These are phyloP conservation scores for Phaeosphaeriaceae sp. DNA, from an alignment of 2,329 filamentous ascomycete species.

Conservation along the genomic window DNA sequence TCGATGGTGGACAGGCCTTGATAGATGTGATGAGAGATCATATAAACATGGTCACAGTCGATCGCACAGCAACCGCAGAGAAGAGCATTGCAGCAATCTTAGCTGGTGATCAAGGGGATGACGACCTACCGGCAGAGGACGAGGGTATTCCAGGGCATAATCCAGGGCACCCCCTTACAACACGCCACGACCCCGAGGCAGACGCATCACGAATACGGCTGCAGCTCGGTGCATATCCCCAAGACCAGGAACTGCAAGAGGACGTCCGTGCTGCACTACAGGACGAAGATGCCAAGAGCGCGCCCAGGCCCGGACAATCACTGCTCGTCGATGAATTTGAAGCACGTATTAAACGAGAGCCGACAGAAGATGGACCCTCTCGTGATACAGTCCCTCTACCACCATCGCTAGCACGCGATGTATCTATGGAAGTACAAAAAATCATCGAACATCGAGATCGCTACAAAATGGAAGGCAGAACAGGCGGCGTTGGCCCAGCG, in stretches of 20 bases:
- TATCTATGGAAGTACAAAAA: slow-evolving; percentile 92
- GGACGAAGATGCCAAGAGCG: slow-evolving; percentile 80
- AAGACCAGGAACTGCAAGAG: slow-evolving; percentile 80
- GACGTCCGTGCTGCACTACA: slow-evolving; percentile 88
- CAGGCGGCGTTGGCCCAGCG: slow-evolving; percentile 80
- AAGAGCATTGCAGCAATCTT: slow-evolving; percentile 67
- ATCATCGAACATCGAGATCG: slow-evolving; percentile 91
- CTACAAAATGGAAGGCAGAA: slow-evolving; percentile 84
- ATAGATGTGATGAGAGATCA: slow-evolving; percentile 72
- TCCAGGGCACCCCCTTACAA: slow-evolving; percentile 67
- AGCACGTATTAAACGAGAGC: slow-evolving; percentile 84
- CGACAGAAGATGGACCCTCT: slow-evolving; percentile 80
- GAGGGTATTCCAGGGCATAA: slow-evolving; percentile 73
- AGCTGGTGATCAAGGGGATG: slow-evolving; percentile 59
- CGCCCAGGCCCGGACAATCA: slow-evolving; percentile 72
- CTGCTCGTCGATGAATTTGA: slow-evolving; percentile 88
- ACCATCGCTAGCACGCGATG: slow-evolving; percentile 85
- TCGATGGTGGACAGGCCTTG: slow-evolving; percentile 79
- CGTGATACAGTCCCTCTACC: slow-evolving; percentile 84
- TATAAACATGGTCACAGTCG: slow-evolving; percentile 65
- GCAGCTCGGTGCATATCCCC: slow-evolving; percentile 79
- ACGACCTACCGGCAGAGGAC: slow-evolving; percentile 67
- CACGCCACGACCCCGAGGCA: slow-evolving; percentile 64
- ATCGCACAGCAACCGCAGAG: slow-evolving; percentile 61
- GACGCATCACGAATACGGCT: slow-evolving; percentile 61